phyloP scores from a whole-genome alignment of 2,329 filamentous ascomycete species.

The Teratosphaeria destructans region DNA sequence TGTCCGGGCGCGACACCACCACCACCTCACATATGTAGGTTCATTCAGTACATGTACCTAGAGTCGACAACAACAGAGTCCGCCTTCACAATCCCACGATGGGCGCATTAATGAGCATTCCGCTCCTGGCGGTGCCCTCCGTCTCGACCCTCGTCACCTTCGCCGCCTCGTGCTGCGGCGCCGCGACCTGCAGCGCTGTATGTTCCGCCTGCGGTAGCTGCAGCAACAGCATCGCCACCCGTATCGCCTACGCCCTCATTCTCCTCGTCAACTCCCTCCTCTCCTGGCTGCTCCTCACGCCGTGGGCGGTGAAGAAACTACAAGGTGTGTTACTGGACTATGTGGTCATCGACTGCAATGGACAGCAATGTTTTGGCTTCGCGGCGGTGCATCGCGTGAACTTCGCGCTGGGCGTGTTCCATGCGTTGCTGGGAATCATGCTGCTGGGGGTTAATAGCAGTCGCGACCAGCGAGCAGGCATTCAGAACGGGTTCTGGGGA shows the following conservation, averaged over 20 bases:
- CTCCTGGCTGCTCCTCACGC: conserved; percentile 98
- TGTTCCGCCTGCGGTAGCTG: conserved; percentile 95
- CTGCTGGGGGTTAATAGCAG: conserved; percentile 80
- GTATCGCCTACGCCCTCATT: conserved; percentile 75
- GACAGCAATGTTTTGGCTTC: conserved; percentile 87
- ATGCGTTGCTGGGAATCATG: conserved; percentile 73
- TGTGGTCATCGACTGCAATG: conserved; percentile 79
- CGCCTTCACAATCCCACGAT: conserved; percentile 42
- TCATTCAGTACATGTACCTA: neutral
- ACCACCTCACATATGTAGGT: too few relatives aligned
- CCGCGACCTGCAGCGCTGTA: conserved; percentile 78
- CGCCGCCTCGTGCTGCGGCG: conserved; percentile 86
- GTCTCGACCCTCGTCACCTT: conserved; percentile 71
- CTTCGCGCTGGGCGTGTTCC: conserved; percentile 90
- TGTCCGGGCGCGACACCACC: too few relatives aligned
- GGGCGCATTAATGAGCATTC: conserved; percentile 85
- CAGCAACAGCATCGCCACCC: conserved; percentile 92
- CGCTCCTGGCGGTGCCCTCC: conserved; percentile 79
- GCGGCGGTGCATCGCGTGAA: conserved; percentile 96
- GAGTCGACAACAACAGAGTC: neutral
- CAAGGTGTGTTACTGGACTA: conserved; percentile 89
- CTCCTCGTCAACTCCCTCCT: conserved; percentile 93
- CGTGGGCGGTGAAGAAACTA: conserved; percentile 94
- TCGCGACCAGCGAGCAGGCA: conserved; percentile 71
- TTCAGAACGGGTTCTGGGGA: conserved; percentile 99